Evolutionary conservation across 2,329 filamentous ascomycete species (phyloP).

Genomic region (Aspergillus sp.): DNA sequence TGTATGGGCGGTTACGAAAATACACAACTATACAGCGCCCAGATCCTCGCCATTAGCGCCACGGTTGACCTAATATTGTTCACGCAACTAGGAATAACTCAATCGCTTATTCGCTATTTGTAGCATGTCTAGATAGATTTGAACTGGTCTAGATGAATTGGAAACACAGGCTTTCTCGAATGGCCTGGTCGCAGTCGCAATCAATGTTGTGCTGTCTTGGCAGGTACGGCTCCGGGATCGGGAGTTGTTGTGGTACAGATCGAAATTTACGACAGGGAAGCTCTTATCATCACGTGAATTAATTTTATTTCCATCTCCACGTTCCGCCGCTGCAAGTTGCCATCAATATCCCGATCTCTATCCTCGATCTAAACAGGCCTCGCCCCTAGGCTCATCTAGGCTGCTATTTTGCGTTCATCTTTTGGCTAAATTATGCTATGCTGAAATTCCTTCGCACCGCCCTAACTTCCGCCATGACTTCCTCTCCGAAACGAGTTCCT

Average conservation of each 20-base stretch:
- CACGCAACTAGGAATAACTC: background rate
- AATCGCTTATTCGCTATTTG: background rate
- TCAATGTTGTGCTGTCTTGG: constrained; percentile 8
- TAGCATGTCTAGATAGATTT: background rate
- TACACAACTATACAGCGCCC: constrained; percentile 3
- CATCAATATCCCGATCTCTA: background rate
- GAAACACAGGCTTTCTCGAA: background rate
- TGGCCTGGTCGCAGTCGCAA: background rate
- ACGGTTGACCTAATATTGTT: background rate
- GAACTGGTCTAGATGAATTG: background rate
- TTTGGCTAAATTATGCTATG: constrained; percentile 41
- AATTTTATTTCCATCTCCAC: constrained; percentile 27
- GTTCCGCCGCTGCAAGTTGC: constrained; percentile 19
- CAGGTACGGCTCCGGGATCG: constrained; percentile 13
- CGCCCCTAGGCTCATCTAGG: background rate
- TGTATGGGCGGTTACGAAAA: background rate
- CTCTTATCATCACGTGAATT: constrained; percentile 11
- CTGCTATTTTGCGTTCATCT: background rate
- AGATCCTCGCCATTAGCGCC: constrained; percentile 5
- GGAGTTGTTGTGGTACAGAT: background rate
- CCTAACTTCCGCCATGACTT: constrained; percentile 66
- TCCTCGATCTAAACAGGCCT: background rate
- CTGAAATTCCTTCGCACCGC: constrained; percentile 51
- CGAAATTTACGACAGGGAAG: background rate
- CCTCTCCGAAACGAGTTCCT: constrained; percentile 67